Percentiles rank a stretch among this genome's conserved stretches.
Conservation (phyloP, 208 protist genomes). For the Trypanosoma scelopori region DNA sequence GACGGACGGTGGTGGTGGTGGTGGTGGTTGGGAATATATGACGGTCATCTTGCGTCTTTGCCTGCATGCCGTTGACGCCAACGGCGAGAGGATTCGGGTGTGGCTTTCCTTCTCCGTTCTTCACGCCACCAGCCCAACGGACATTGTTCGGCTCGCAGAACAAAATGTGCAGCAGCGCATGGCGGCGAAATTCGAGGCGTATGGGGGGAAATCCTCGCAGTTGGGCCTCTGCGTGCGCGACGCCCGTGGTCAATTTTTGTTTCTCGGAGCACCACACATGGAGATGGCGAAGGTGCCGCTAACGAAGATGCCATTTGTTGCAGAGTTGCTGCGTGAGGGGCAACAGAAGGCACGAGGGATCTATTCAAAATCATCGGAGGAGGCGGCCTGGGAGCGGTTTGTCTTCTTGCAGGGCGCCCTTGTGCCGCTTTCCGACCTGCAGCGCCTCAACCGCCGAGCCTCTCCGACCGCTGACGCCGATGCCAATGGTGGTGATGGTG, state of each 20-base stretch:
- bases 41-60: conserved; percentile 25
- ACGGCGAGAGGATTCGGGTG: conserved; percentile 20
- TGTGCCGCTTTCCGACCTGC: conserved; percentile 32
- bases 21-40: conserved; percentile 9
- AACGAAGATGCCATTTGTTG: conserved; percentile 22
- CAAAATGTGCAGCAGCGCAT: conserved; percentile 41
- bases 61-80: conserved; percentile 7
- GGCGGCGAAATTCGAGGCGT: conserved; percentile 23
- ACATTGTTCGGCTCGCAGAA: conserved; percentile 30
- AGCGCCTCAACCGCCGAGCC: conserved; percentile 23
- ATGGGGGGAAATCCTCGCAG: background rate
- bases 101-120: conserved; percentile 48
- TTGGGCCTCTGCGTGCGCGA: conserved; percentile 41
- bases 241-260: conserved; percentile 29
- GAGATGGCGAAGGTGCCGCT: conserved; percentile 8
- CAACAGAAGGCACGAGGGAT: background rate
- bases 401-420: conserved; percentile 40
- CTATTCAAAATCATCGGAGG: background rate
- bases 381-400: conserved; percentile 24
- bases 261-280: conserved; percentile 24
- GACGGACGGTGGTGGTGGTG: no score
- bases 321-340: conserved; percentile 11
- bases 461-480: conserved; percentile 3
- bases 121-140: conserved; percentile 28
- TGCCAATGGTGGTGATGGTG: background rate